Evolutionary conservation across 768 basidiomycete genomes (phyloP), one percentile per base, ranked within the genome.

Genomic region (Termitomyces titanicus): DNA sequence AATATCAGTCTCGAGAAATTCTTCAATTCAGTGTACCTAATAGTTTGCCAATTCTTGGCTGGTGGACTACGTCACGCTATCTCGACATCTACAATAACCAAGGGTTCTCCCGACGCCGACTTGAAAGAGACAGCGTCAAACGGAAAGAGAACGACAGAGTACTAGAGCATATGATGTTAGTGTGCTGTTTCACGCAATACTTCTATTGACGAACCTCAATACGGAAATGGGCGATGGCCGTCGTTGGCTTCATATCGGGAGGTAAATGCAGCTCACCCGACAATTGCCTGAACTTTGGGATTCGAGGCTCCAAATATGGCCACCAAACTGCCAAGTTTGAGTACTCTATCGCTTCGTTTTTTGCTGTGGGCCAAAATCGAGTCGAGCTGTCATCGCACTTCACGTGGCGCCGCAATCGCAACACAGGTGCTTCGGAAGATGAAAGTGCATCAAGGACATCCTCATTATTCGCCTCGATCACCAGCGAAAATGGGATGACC

Each of bases 191-290:
- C 15, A 5, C 9, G n/a, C 48, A 37, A 57, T 15, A 24, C 9
- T 31, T 53, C 38, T 13, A 25, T 35, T 34, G 27, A 55, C 63
- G 7, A 40, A 76, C 76, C 70, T 73, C 68, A 44, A 75, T 66
- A 43, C 66, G 60, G 58, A 78, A 75, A 45, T 72, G 65, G 10
- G 65, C 72, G 50, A 78, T 74, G 2, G 67, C 61, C 25, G 72
- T 70, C 4, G 76, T 70, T 18, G 74, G 70, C 56, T 71, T 74
- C 43, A 71, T 55, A 39, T 72, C 70, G 27, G 56, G 56, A 44
- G 62, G 63, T 18, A 78, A 62, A 35, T 73, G 72, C 25, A 77
- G 59, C 59, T 77, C 76, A 0, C 76, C 74, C 51, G 66, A 66
- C 39, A 76, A 47, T 47, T 59, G 61, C 22, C 64, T 53, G 33